These are phyloP conservation scores for Debaryomyces castellii DNA, from an alignment of 805 yeast genomes.

Conservation along the genomic window DNA sequence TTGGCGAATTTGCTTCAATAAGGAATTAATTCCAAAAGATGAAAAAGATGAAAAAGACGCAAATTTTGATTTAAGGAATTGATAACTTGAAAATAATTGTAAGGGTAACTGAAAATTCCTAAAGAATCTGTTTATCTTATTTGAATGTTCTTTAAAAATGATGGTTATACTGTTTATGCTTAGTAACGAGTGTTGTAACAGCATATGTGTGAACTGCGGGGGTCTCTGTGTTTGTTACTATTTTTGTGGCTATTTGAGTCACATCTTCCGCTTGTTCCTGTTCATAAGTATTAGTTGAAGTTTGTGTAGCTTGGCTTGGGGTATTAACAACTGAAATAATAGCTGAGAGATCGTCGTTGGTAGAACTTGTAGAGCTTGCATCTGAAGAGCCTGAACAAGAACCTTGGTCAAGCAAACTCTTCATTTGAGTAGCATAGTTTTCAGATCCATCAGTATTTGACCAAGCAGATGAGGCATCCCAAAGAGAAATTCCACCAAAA, in stretches of 20 bases:
- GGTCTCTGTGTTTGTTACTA: neutral
- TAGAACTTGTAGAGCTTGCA: neutral
- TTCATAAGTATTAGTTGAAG: neutral
- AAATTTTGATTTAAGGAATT: too few relatives aligned
- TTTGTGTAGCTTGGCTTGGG: neutral
- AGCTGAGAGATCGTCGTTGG: neutral
- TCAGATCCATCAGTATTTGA: conserved; percentile 20
- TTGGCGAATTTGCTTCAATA: too few relatives aligned
- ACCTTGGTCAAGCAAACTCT: neutral
- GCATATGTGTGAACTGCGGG: neutral
- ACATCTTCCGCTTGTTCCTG: neutral
- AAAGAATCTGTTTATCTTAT: neutral
- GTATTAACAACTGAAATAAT: neutral
- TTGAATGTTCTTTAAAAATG: neutral
- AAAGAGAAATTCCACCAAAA: conserved; percentile 74
- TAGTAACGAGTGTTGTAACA: neutral
- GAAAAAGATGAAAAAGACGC: too few relatives aligned
- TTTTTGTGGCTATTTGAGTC: too few relatives aligned
- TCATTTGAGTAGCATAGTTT: conserved; percentile 24
- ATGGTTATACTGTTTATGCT: neutral
- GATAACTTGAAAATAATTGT: too few relatives aligned
- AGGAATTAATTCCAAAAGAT: too few relatives aligned
- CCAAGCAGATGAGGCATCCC: conserved; percentile 74
- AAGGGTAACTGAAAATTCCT: too few relatives aligned
- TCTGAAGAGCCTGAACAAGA: neutral